phyloP scores from a whole-genome alignment of 148 eudicot genomes.

The Nyssa sinensis region DNA sequence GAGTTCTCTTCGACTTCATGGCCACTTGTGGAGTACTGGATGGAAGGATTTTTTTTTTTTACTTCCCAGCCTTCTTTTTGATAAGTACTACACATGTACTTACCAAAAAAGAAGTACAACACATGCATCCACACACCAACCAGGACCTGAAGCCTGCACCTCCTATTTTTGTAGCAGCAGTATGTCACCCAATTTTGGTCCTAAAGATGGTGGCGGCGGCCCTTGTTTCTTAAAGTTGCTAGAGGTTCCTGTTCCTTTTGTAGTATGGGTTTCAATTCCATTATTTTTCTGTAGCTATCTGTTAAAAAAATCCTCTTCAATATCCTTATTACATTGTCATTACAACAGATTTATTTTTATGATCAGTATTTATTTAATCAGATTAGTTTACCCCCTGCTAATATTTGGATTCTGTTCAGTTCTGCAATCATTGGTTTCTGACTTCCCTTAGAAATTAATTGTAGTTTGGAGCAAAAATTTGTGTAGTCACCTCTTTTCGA shows the following conservation, averaged over 20 bases:
- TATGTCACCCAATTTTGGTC: neutral
- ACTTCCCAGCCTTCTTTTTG: too few relatives aligned
- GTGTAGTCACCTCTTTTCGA: conserved; percentile 69
- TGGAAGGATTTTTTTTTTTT: too few relatives aligned
- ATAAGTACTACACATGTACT: too few relatives aligned
- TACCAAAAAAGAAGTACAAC: too few relatives aligned
- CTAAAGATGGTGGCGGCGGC: neutral
- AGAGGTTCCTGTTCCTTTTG: neutral
- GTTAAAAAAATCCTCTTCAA: neutral
- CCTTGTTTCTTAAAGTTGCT: neutral
- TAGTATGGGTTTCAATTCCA: neutral
- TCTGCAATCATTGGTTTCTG: conserved; percentile 1
- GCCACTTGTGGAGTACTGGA: too few relatives aligned
- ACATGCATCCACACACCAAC: too few relatives aligned
- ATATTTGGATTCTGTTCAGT: too few relatives aligned
- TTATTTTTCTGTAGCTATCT: neutral
- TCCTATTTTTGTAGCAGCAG: neutral
- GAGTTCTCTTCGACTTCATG: too few relatives aligned
- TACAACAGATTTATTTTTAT: neutral
- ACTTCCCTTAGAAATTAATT: neutral
- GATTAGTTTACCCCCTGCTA: neutral
- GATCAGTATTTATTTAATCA: neutral
- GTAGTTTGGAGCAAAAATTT: conserved; percentile 68
- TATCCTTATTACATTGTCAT: neutral
- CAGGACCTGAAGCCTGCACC: neutral